These are phyloP conservation scores for Apiotrichum akiyoshidainum DNA, from an alignment of 1,284 basidiomycete genomes.

Conservation along the genomic window DNA sequence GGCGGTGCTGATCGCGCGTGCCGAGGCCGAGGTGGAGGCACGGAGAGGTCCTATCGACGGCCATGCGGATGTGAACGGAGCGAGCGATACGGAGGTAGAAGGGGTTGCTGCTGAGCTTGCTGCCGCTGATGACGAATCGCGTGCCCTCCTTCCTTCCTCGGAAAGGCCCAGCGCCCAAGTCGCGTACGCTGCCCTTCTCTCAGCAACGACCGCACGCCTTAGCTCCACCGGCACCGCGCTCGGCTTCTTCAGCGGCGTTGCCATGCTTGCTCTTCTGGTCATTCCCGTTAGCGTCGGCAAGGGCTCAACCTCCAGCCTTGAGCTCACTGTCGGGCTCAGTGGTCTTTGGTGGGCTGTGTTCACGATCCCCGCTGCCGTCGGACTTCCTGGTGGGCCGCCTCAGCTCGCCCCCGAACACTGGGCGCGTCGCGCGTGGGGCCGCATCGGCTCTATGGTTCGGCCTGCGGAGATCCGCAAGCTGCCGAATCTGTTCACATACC, in stretches of 20 bases:
- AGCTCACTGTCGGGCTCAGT: constrained; percentile 72
- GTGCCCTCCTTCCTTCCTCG: constrained; percentile 19
- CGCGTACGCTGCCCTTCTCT: constrained; percentile 59
- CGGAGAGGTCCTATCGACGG: neutral
- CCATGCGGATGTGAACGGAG: neutral
- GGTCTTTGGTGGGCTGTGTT: constrained; percentile 82
- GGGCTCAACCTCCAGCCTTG: constrained; percentile 69
- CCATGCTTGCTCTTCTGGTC: constrained; percentile 69
- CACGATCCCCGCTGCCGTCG: constrained; percentile 68
- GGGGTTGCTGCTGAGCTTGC: neutral
- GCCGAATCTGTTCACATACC: constrained; percentile 78
- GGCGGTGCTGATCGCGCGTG: constrained; percentile 56
- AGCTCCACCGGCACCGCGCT: constrained; percentile 77
- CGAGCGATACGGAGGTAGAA: neutral
- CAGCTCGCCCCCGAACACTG: constrained; percentile 22
- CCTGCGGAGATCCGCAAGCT: constrained; percentile 67
- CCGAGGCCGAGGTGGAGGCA: constrained; percentile 28
- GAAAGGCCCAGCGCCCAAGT: constrained; percentile 21
- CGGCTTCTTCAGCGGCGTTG: constrained; percentile 67
- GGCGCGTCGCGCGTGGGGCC: constrained; percentile 34
- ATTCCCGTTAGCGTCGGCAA: constrained; percentile 65
- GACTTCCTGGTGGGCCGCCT: constrained; percentile 57
- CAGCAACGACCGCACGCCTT: constrained; percentile 68
- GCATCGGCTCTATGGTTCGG: constrained; percentile 60
- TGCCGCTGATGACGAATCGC: constrained; percentile 22